These are phyloP conservation scores for Cyclotella distinguenda DNA, from an alignment of 108 stramenopile genomes.

Conservation along the genomic window DNA sequence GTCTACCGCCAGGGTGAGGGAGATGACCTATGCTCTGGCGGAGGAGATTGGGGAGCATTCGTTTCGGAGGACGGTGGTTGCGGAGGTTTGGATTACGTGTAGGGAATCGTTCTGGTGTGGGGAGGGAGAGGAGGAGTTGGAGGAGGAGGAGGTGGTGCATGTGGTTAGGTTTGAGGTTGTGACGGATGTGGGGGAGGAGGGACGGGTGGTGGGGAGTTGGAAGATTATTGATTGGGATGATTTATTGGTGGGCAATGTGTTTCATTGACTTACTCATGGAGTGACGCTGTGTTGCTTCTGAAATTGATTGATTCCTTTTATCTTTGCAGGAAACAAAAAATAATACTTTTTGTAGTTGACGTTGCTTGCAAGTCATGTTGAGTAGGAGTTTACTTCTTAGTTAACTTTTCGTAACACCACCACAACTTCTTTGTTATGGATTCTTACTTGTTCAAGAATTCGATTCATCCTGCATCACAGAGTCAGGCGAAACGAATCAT, in stretches of 20 bases:
- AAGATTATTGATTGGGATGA: constrained; percentile 46
- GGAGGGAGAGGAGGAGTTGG: constrained; percentile 24
- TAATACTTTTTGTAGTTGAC: no score
- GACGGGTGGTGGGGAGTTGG: constrained; percentile 35
- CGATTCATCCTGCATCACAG: no score
- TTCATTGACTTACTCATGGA: no score
- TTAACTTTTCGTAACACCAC: no score
- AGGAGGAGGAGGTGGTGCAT: constrained; percentile 39
- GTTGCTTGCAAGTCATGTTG: no score
- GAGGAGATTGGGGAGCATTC: constrained; percentile 20
- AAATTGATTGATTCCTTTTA: no score
- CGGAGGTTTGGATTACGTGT: constrained; percentile 31
- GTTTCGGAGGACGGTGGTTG: constrained; percentile 33
- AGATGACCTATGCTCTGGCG: constrained; percentile 21
- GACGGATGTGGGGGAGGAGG: constrained; percentile 29
- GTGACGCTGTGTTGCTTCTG: no score
- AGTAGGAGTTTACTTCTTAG: no score
- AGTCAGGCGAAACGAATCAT: no score
- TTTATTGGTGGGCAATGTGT: constrained; percentile 38
- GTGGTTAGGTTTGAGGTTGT: constrained; percentile 47
- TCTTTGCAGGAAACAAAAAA: no score
- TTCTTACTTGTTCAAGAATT: no score
- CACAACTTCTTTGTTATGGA: no score
- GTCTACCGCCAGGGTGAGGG: constrained; percentile 21
- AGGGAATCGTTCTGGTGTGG: constrained; percentile 38